Evolutionary conservation across 306 rosid genomes (phyloP), one percentile per base, ranked within the genome.

Genomic region (Bauhinia variegata): DNA sequence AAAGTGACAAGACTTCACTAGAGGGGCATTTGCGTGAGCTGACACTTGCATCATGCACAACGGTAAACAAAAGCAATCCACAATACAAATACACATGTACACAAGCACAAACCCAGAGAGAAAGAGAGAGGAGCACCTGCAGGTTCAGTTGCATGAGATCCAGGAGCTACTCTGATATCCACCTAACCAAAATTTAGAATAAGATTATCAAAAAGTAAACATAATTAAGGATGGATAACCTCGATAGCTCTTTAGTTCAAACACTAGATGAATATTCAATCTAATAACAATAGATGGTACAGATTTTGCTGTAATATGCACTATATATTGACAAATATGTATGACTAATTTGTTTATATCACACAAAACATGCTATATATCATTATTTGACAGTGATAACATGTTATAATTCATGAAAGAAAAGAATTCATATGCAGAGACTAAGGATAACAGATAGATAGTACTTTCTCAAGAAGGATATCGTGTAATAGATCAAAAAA

Each of bases 61-160:
- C 2, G 28, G 28, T 1, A 23, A 36, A 36, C 2, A 5, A 36
- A 36, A 8, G 1, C 41, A 36, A 36, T 8, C 41, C 6, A 8
- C 8, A 36, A 36, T 1, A 8, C 9, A 36, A 5, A 36, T 38
- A 42, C 34, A 80, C 65, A 30, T 2, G 13, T 28, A 36, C 28
- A 62, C 6, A 39, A 12, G 67, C 32, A 60, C n/a, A 32, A n/a
- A 60, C 14, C 31, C 54, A 60, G 15, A 31, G 47, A 6, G 54
- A 36, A 56, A 66, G 59, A 60, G 32, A 71, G 8, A 63, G 62
- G 52, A 47, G 12, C 73, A 95, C 99, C 95, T 54, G 92, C 86
- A 67, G 87, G 88, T 85, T 90, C 95, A 39, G 96, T 88, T 15
- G 97, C 83, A 82, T 95, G 97, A 54, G 99, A 90, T 79, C 99